A percentile compares a stretch with the other conserved stretches of the same genome.
These are phyloP conservation scores for Boletellus ananiceps DNA, from an alignment of 768 basidiomycete genomes.

Conservation along the genomic window DNA sequence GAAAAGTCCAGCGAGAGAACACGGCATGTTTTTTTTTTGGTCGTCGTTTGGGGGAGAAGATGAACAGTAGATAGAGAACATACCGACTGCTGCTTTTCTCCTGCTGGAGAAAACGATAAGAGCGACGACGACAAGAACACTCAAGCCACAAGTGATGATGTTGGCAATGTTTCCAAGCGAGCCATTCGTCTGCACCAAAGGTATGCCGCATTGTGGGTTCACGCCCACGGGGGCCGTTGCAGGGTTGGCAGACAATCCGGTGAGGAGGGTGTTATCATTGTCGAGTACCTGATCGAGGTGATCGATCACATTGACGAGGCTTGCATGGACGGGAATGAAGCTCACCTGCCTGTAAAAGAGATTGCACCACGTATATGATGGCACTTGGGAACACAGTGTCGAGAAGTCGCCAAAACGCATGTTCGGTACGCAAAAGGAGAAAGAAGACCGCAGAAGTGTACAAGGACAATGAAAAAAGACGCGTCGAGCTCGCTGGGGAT, in stretches of 20 bases:
- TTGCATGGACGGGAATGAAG: conserved; percentile 11
- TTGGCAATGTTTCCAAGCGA: conserved; percentile 84
- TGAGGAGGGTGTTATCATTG: conserved; percentile 31
- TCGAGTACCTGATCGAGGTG: conserved; percentile 38
- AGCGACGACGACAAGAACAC: conserved; percentile 52
- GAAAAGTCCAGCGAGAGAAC: neutral
- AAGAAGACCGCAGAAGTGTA: neutral
- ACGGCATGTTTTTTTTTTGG: neutral
- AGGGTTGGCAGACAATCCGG: conserved; percentile 41
- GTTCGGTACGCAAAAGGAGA: conserved; percentile 4
- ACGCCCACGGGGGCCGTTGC: conserved; percentile 73
- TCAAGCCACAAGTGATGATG: conserved; percentile 74
- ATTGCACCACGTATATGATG: conserved; percentile 91
- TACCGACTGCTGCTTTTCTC: conserved; percentile 86
- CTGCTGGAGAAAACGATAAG: conserved; percentile 57
- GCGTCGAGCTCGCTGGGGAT: conserved; percentile 4
- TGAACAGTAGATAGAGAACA: conserved; percentile 26
- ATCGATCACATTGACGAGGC: conserved; percentile 14
- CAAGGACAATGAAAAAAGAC: neutral
- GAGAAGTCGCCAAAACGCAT: conserved; percentile 75
- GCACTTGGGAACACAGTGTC: conserved; percentile 60
- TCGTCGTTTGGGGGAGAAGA: neutral
- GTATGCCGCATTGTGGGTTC: conserved; percentile 77
- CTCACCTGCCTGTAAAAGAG: conserved; percentile 86
- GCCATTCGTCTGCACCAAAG: conserved; percentile 49